Base-by-base conservation (phyloP, 1,139 yeast genomes). In the Lodderomyces pseudojiufengensis region DNA sequence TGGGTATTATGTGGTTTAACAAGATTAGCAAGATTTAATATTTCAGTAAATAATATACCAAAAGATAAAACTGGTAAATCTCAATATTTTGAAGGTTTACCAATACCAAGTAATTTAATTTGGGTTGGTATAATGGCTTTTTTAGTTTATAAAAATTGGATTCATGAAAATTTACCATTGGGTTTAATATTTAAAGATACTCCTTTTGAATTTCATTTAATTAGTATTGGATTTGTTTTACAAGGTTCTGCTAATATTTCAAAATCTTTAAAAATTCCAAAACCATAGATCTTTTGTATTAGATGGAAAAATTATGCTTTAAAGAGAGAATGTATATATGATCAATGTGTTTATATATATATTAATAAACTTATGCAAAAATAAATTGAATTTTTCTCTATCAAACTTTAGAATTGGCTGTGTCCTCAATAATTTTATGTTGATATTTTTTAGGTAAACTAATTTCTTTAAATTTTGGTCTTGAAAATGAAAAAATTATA, bases 1-100 rank as follows among this genome's bases (percentile, higher is more conserved):
- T 90, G 95, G 74, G 96, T 92, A 3, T 71, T 92, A 38, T 90
- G 97, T 63, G 97, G 97, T 1, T 73, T 92, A 49, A 84, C 96
- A 13, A 78, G 98, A 57, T 73, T 92, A 50, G 98, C 98, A 8
- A 75, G 98, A 55, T 92, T 88, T 65, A 92, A 92, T 54, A 95
- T 94, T 37, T 86, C 97, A 1, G 95, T 94, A 3, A 83, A 92
- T 39, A 85, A 86, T 48, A 77, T 94, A 44, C 97, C 98, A 36
- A 88, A 88, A 64, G 97, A 90, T 56, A 71, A 73, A 40, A 58
- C 73, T 13, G 96, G 96, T 21, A 88, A 88, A 61, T 78, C 90
- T 14, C 76, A 81, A 54, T 76, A 72, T 50, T 92, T 92, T 58
- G 98, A 92, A 66, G 98, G 98, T 9, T 76, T 92, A 35, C 98